These are phyloP conservation scores for Elsinoe fawcettii DNA, from an alignment of 2,329 filamentous ascomycete genomes.

Conservation along the genomic window DNA sequence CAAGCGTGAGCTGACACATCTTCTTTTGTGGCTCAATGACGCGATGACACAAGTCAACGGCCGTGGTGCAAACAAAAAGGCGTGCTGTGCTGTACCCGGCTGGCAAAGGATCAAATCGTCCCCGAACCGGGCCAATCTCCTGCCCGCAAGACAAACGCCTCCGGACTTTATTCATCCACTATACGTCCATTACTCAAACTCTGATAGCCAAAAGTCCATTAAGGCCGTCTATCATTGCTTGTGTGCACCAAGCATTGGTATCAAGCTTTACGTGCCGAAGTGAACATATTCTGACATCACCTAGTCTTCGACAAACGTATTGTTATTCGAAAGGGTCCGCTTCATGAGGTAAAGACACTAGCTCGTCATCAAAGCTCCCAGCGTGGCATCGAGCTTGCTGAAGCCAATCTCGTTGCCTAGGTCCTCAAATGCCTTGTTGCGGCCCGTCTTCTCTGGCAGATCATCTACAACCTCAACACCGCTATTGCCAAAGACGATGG, in stretches of 20 bases:
- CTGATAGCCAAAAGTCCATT: not conserved
- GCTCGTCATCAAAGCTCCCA: conserved; percentile 1
- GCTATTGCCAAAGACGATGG: conserved; percentile 18
- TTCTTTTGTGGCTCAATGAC: too few relatives aligned
- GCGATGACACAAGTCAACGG: too few relatives aligned
- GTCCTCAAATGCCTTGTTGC: conserved; percentile 4
- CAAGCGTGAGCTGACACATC: too few relatives aligned
- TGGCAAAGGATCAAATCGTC: too few relatives aligned
- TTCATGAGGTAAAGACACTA: too few relatives aligned
- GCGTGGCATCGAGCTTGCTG: conserved; percentile 1
- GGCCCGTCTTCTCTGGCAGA: conserved; percentile 14
- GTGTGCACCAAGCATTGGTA: not conserved
- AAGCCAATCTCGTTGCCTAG: conserved; percentile 12
- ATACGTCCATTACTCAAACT: not conserved
- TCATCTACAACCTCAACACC: conserved; percentile 18
- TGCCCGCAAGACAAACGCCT: not conserved
- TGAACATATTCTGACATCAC: not conserved
- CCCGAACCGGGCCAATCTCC: not conserved
- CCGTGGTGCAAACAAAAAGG: not conserved
- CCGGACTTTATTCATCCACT: not conserved
- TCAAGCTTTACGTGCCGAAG: too few relatives aligned
- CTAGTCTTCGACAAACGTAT: too few relatives aligned
- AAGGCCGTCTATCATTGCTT: not conserved
- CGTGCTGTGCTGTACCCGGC: not conserved
- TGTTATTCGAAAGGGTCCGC: too few relatives aligned